Evolutionary conservation across 2,329 filamentous ascomycete genomes (phyloP), one percentile per base, ranked within the genome.

Genomic region (Exophiala sideris): DNA sequence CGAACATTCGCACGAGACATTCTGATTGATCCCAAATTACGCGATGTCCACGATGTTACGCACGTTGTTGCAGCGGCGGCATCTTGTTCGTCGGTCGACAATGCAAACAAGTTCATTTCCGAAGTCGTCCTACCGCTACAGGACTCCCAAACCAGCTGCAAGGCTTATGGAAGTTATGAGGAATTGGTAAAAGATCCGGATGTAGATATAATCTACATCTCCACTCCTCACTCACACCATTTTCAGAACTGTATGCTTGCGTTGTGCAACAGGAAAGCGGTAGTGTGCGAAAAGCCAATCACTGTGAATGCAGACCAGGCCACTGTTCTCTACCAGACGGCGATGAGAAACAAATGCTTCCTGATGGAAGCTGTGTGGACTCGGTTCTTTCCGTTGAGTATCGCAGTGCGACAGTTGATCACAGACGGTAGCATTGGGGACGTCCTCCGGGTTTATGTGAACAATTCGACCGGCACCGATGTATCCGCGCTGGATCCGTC

Each of bases 181-280:
- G 88, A 91, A 68, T 81, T 95, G 29, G 89, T 92, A 21, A 79
- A 81, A 45, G 88, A 95, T 68, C 76, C 86, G 5, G 80, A 89
- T 64, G 81, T 95, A 62, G 88, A 95, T 70, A 88, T 94, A 64
- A 74, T 95, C 72, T 95, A 95, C 71, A 82, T 95, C 50, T 89
- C 90, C 18, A 95, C 91, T 3, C 91, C 91, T 11, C 90, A 95
- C 75, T 91, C 88, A 65, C 91, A 95, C 71, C 91, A 95, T 75
- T 95, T 91, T 76, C 89, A 95, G 70, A 92, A 95, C 73, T 81
- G 84, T 61, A 89, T 90, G 82, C 80, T 95, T 14, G 87, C 85
- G 38, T 78, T 96, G 35, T 81, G 89, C 62, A 87, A 87, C 4
- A 88, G 88, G 65, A 95, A 95, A 79, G 80, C 91, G 65, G 89